Evolutionary conservation across 2,329 filamentous ascomycete genomes (phyloP).

Genomic region (Reticulascus tulasneorum): DNA sequence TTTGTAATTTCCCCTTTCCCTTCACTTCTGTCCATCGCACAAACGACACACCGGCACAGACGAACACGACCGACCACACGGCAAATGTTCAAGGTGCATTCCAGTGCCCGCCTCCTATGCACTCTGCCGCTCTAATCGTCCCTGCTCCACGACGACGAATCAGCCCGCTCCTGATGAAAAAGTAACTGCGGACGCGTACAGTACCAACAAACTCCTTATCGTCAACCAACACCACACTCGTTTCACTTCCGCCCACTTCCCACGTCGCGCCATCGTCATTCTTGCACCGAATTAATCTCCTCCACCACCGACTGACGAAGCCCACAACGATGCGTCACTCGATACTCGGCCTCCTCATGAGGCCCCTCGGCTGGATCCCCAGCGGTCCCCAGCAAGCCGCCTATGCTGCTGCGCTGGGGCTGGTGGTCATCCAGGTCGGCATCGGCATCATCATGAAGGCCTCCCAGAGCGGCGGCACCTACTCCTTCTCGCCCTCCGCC

Average conservation of each 20-base stretch:
- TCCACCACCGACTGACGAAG: slow-evolving; percentile 3
- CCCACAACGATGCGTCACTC: slow-evolving; percentile 11
- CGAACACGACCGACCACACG: too few species aligned
- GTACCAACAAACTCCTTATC: too few species aligned
- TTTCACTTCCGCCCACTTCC: slow-evolving; percentile 1
- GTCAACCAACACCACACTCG: slow-evolving; percentile 5
- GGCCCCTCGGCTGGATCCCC: slow-evolving; percentile 12
- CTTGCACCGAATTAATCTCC: slow-evolving; percentile 1
- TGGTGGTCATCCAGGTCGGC: slow-evolving; percentile 29
- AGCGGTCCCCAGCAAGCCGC: slow-evolving; percentile 15
- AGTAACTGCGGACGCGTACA: too few species aligned
- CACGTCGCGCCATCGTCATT: neutral
- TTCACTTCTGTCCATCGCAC: too few species aligned
- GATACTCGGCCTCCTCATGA: slow-evolving; percentile 12
- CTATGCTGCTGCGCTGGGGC: slow-evolving; percentile 24
- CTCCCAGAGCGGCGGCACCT: slow-evolving; percentile 21
- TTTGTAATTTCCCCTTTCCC: too few species aligned
- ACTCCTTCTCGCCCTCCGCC: slow-evolving; percentile 24
- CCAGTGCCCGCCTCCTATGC: too few species aligned
- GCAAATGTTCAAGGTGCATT: too few species aligned
- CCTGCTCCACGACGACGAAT: too few species aligned
- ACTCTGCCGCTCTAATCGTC: too few species aligned
- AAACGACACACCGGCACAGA: too few species aligned
- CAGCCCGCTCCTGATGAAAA: too few species aligned
- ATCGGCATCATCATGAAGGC: slow-evolving; percentile 29